phyloP scores from a whole-genome alignment of 805 yeast species.

The Grigorovia transvaalensis region DNA sequence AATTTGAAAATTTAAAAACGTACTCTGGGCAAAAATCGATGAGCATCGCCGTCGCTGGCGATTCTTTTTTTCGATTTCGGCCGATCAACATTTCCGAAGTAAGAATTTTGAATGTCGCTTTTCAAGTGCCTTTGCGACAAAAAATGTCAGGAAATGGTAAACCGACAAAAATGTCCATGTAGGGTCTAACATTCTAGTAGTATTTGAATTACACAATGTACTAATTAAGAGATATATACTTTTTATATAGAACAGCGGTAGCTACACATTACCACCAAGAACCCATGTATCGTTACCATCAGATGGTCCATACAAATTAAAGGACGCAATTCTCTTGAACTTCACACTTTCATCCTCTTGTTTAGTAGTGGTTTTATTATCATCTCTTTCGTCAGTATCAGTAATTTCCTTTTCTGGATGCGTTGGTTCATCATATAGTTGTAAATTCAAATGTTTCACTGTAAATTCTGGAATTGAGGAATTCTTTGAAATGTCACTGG shows the following conservation, averaged over 20 bases:
- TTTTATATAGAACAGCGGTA: too few relatives aligned
- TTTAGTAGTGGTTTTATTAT: slow-evolving; percentile 1
- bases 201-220: too few relatives aligned
- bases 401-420: background rate
- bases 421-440: slow-evolving; percentile 4
- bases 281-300: slow-evolving; percentile 18
- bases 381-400: background rate
- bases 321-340: slow-evolving; percentile 21
- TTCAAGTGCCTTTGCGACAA: too few relatives aligned
- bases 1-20: too few relatives aligned
- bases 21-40: background rate
- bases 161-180: too few relatives aligned
- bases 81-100: too few relatives aligned
- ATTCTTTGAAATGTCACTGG: too few relatives aligned
- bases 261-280: slow-evolving; percentile 19
- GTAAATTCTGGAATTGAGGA: background rate
- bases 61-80: too few relatives aligned
- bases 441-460: slow-evolving; percentile 2
- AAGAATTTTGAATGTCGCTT: background rate
- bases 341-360: background rate
- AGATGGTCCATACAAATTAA: slow-evolving; percentile 23
- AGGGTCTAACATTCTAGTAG: too few relatives aligned
- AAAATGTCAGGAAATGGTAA: too few relatives aligned
- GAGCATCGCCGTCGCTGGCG: background rate
- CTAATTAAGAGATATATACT: too few relatives aligned